A percentile compares a stretch with the other conserved stretches of the same genome.
phyloP scores from a whole-genome alignment of 345 rosid species.

The Salix exigua region DNA sequence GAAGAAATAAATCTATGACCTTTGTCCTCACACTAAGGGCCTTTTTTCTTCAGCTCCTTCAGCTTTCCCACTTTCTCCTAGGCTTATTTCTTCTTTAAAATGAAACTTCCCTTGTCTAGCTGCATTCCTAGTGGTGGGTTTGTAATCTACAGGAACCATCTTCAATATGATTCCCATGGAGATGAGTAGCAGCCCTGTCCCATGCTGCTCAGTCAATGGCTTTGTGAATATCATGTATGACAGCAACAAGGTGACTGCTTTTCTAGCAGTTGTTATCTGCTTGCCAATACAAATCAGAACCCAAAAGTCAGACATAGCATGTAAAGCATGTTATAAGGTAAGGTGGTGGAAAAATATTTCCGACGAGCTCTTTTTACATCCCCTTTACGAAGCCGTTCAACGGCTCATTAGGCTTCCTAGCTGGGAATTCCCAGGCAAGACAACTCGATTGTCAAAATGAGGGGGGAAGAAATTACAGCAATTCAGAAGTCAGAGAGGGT shows the following conservation, averaged over 20 bases:
- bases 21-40: constrained; percentile 41
- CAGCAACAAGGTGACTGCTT: constrained; percentile 65
- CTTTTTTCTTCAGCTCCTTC: constrained; percentile 45
- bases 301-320: neutral
- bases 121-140: constrained; percentile 25
- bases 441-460: too few species aligned
- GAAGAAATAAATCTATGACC: neutral
- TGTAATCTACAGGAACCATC: constrained; percentile 61
- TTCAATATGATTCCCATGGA: constrained; percentile 73
- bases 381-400: too few species aligned
- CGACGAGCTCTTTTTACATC: neutral
- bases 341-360: neutral
- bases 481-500: neutral
- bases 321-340: neutral
- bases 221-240: constrained; percentile 85
- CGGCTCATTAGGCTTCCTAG: too few species aligned
- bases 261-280: constrained; percentile 86
- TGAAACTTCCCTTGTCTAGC: constrained; percentile 21
- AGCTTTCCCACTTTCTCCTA: constrained; percentile 18
- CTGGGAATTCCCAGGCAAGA: neutral
- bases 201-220: constrained; percentile 82
- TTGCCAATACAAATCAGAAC: neutral
- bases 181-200: constrained; percentile 68
- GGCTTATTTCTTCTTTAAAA: constrained; percentile 14
- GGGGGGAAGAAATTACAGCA: neutral